Evolutionary conservation across 2,329 filamentous ascomycete genomes (phyloP).

Genomic region (Thermoascus crustaceus): DNA sequence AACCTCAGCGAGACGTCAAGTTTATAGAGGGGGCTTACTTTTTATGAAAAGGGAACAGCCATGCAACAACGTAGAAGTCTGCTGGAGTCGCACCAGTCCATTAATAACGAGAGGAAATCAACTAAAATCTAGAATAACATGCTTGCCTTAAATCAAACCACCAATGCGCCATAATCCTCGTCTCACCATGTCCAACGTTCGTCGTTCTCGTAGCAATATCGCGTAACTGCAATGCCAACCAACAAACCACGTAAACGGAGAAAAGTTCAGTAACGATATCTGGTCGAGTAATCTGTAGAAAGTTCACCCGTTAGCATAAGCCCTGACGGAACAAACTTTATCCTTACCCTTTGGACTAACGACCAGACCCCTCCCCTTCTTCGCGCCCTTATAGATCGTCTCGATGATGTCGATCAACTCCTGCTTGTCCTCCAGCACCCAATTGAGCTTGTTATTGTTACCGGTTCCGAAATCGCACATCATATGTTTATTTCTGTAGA

Average conservation of each 20-base stretch:
- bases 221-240: neutral
- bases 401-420: constrained; percentile 98
- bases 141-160: constrained; percentile 4
- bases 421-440: constrained; percentile 94
- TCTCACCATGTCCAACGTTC: too few relatives aligned
- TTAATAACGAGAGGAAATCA: constrained; percentile 3
- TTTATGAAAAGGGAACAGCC: constrained; percentile 12
- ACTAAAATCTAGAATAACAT: constrained; percentile 3
- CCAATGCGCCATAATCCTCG: constrained; percentile 1
- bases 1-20: neutral
- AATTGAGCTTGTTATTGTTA: constrained; percentile 98
- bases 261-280: constrained; percentile 53
- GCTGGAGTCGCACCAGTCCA: too few relatives aligned
- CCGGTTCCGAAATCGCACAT: constrained; percentile 86
- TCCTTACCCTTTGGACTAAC: constrained; percentile 78
- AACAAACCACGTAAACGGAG: neutral
- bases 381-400: constrained; percentile 95
- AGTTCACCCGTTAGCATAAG: constrained; percentile 5
- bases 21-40: constrained; percentile 7
- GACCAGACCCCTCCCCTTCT: constrained; percentile 93
- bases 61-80: constrained; percentile 2
- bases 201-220: neutral
- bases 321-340: neutral
- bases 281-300: constrained; percentile 51
- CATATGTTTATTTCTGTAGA: constrained; percentile 98